A percentile compares a stretch with the other conserved stretches of the same genome.
These are phyloP conservation scores for Quercus rubra DNA, from an alignment of 306 rosid genomes.

Conservation along the genomic window DNA sequence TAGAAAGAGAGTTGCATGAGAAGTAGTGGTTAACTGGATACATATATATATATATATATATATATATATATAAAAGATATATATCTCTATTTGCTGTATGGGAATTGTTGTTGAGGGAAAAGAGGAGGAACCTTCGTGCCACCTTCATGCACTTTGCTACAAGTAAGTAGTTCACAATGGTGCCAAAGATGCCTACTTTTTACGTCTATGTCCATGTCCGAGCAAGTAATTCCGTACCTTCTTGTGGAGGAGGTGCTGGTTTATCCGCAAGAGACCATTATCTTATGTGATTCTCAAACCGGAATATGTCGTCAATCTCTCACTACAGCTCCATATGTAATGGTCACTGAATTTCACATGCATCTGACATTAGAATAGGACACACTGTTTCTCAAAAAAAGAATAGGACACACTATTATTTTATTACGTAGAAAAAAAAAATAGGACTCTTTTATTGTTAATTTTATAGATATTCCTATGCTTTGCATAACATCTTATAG, in stretches of 20 bases:
- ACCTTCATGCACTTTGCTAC: conserved; percentile 16
- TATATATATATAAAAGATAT: no score
- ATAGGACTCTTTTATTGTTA: not conserved
- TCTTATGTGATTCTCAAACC: not conserved
- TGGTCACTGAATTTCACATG: not conserved
- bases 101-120: not conserved
- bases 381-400: not conserved
- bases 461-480: not conserved
- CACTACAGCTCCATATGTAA: not conserved
- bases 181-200: no score
- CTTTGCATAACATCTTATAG: not conserved
- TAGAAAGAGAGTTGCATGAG: not conserved
- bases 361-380: not conserved
- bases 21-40: not conserved
- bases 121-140: conserved; percentile 25
- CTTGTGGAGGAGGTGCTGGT: not conserved
- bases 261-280: not conserved
- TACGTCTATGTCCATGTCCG: not conserved
- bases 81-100: not conserved
- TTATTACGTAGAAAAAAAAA: not conserved
- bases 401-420: not conserved
- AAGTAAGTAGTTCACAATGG: not conserved
- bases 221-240: not conserved
- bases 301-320: not conserved
- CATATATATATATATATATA: not conserved